Conservation (phyloP, 83 land plant species). For the Picea mariana region DNA sequence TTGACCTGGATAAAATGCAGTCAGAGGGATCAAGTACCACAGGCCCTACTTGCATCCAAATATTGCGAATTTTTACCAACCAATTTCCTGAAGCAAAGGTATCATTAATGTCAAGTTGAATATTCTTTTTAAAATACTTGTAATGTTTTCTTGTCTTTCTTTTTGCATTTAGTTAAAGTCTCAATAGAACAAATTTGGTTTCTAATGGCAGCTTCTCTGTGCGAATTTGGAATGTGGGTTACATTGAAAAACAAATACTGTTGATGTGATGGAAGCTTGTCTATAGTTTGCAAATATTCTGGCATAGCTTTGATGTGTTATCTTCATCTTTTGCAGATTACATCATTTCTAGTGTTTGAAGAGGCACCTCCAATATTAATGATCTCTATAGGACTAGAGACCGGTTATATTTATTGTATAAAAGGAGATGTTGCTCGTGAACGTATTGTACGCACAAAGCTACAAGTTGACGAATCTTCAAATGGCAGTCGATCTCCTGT, state of each 20-base stretch:
- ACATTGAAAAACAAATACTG: no score
- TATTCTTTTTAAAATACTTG: no score
- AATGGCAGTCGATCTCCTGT: slow-evolving; percentile 44
- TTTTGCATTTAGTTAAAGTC: no score
- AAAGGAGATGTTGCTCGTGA: slow-evolving; percentile 92
- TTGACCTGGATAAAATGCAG: slow-evolving; percentile 83
- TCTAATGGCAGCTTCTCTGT: no score
- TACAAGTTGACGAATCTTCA: slow-evolving; percentile 52
- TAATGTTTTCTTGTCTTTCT: no score
- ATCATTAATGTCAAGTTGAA: no score
- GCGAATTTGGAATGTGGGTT: no score
- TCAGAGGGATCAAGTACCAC: slow-evolving; percentile 78
- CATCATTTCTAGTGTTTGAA: slow-evolving; percentile 82
- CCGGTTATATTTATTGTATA: slow-evolving; percentile 80
- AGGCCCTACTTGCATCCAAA: slow-evolving; percentile 78
- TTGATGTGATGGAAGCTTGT: no score
- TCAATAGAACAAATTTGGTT: no score
- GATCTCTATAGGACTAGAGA: slow-evolving; percentile 78
- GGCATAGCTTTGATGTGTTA: no score
- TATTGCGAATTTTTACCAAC: slow-evolving; percentile 67
- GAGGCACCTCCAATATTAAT: slow-evolving; percentile 87
- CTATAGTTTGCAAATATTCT: no score
- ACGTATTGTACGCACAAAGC: slow-evolving; percentile 65
- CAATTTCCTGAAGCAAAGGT: slow-evolving; percentile 92
- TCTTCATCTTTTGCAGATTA: no score